Percentiles rank a stretch among this genome's conserved stretches.
phyloP scores from a whole-genome alignment of 2,329 filamentous ascomycete genomes.

The Alternaria triticimaculans region DNA sequence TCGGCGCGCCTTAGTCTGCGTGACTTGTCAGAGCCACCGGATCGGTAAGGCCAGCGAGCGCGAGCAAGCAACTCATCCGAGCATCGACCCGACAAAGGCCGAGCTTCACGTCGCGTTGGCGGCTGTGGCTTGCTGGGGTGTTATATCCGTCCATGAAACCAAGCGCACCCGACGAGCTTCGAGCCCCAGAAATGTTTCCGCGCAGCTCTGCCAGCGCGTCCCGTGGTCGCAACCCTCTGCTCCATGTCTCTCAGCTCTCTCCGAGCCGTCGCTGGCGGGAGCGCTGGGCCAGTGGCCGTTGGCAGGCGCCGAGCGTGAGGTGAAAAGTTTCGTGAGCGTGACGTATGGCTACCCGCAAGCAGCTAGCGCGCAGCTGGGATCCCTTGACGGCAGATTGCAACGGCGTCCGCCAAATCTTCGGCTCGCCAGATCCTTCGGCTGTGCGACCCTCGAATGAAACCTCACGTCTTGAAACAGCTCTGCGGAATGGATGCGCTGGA shows the following conservation, averaged over 20 bases:
- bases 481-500: slow-evolving; percentile 18
- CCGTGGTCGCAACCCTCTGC: neutral
- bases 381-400: slow-evolving; percentile 14
- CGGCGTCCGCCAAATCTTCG: slow-evolving; percentile 21
- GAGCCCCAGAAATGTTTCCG: slow-evolving; percentile 1
- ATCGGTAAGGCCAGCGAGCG: slow-evolving; percentile 15
- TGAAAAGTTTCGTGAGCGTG: slow-evolving; percentile 24
- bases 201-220: neutral
- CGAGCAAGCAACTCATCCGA: slow-evolving; percentile 30
- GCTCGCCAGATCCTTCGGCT: slow-evolving; percentile 13
- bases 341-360: slow-evolving; percentile 14
- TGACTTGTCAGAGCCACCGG: slow-evolving; percentile 18
- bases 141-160: slow-evolving; percentile 31
- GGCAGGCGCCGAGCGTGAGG: slow-evolving; percentile 9
- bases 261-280: neutral
- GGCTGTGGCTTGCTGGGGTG: slow-evolving; percentile 30
- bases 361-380: slow-evolving; percentile 11
- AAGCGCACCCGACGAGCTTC: slow-evolving; percentile 19
- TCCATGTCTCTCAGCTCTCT: neutral
- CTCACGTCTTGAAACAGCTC: slow-evolving; percentile 17
- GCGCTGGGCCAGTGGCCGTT: neutral
- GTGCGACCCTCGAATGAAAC: slow-evolving; percentile 18
- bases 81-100: slow-evolving; percentile 25
- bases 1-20: slow-evolving; percentile 8
- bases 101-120: slow-evolving; percentile 22